phyloP scores from a whole-genome alignment of 2,329 filamentous ascomycete genomes.

The Phialocephala sp. region DNA sequence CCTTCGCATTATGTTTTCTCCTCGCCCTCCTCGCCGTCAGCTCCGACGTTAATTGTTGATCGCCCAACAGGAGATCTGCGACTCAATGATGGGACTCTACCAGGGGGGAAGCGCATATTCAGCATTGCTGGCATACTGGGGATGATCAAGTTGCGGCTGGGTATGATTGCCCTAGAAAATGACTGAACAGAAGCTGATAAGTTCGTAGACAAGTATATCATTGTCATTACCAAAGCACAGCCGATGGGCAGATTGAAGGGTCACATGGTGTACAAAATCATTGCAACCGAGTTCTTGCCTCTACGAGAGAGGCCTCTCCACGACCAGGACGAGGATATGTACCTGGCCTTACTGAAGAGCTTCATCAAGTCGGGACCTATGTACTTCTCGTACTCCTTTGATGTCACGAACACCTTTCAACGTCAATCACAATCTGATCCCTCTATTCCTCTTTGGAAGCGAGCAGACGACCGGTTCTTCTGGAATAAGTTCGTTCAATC shows the following conservation, averaged over 20 bases:
- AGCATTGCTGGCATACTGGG: slow-evolving; percentile 96
- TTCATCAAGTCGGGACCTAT: slow-evolving; percentile 85
- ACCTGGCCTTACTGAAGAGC: slow-evolving; percentile 79
- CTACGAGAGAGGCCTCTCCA: slow-evolving; percentile 90
- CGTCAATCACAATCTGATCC: slow-evolving; percentile 80
- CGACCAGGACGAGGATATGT: slow-evolving; percentile 93
- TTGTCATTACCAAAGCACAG: slow-evolving; percentile 93
- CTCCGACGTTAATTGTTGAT: slow-evolving; percentile 86
- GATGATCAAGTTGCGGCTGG: slow-evolving; percentile 89
- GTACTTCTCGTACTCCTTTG: slow-evolving; percentile 98
- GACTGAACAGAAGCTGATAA: slow-evolving; percentile 24
- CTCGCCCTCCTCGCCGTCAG: slow-evolving; percentile 89
- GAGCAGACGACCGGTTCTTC: slow-evolving; percentile 96
- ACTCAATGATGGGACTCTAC: slow-evolving; percentile 78
- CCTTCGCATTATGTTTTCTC: slow-evolving; percentile 94
- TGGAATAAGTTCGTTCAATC: slow-evolving; percentile 95
- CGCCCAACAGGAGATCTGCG: slow-evolving; percentile 90
- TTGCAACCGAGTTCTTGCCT: slow-evolving; percentile 89
- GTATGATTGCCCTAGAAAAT: slow-evolving; percentile 55
- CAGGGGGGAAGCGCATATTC: slow-evolving; percentile 82
- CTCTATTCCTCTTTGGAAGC: slow-evolving; percentile 81
- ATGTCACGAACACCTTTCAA: slow-evolving; percentile 97
- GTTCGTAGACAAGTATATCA: slow-evolving; percentile 83
- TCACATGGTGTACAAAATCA: slow-evolving; percentile 94
- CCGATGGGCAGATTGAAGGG: slow-evolving; percentile 91